Evolutionary conservation across 441 rosid genomes (phyloP).

Genomic region (Manihot esculenta): DNA sequence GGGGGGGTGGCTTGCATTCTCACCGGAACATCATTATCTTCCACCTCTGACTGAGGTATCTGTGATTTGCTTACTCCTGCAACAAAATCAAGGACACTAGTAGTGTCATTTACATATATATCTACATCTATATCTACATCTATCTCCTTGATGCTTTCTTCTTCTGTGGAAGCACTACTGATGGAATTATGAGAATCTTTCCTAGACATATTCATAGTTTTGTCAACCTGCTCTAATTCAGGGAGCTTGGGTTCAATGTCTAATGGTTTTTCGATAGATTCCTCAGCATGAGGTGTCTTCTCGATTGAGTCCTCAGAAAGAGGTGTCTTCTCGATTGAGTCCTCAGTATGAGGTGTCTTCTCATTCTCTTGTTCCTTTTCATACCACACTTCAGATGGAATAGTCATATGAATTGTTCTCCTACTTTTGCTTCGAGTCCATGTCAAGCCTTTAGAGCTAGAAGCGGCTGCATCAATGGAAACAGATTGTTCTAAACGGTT

Average conservation of each 20-base stretch:
- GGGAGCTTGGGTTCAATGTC: conserved; percentile 28
- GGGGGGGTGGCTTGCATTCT: conserved; percentile 14
- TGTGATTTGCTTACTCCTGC: conserved; percentile 23
- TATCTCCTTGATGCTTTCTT: conserved; percentile 33
- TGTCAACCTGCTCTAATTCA: conserved; percentile 25
- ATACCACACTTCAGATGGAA: conserved; percentile 42
- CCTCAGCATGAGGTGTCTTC: conserved; percentile 26
- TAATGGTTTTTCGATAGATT: background rate
- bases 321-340: conserved; percentile 23
- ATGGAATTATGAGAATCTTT: conserved; percentile 37
- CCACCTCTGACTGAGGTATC: conserved; percentile 27
- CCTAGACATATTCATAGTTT: conserved; percentile 21
- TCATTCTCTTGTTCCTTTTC: conserved; percentile 36
- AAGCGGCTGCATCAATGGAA: conserved; percentile 26
- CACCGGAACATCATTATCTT: conserved; percentile 34
- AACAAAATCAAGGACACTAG: conserved; percentile 35
- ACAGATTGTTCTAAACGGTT: conserved; percentile 39
- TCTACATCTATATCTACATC: conserved; percentile 49
- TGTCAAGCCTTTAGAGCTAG: conserved; percentile 34
- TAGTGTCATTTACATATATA: conserved; percentile 43
- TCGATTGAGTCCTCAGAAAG: conserved; percentile 16
- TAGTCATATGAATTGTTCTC: conserved; percentile 45
- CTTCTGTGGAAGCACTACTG: conserved; percentile 31
- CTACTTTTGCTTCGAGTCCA: conserved; percentile 73
- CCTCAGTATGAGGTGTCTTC: conserved; percentile 25